Evolutionary conservation across 163 green algal genomes (phyloP), one percentile per base, ranked within the genome.

Genomic region (Scenedesmus sp.): DNA sequence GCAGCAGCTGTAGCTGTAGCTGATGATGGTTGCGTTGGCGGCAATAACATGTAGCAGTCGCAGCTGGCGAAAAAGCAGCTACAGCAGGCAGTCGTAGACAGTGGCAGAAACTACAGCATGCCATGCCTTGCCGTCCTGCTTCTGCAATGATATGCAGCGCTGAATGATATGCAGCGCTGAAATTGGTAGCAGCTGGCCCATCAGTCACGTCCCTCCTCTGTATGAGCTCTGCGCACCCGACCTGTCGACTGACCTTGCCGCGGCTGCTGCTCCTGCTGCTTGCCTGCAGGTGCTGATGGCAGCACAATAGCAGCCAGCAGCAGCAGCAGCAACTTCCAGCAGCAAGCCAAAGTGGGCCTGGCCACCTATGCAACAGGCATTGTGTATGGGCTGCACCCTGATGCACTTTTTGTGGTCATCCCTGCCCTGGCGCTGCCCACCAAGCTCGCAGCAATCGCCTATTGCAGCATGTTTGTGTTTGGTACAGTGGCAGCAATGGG

Each of bases 361-460:
- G 96, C 94, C 57, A 99, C 97, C 0, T 99, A 98, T 92, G 95
- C 94, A n/a, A 99, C 97, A 12, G 98, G 98, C 76, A 98, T 99
- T 84, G 96, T 99, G 64, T 99, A 99, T 90, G 98, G 98, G 7
- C 95, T 99, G 84, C 98, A 99, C 92, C 98, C 98, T 4, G 98
- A 99, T 88, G 97, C 98, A 0, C 95, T 99, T n/a, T 99, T 99
- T 86, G 96, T 99, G 12, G 97, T 99, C 74, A 95, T 99, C 10
- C 98, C 98, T 1, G 98, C 98, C 0, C 94, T 99, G 66, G 97
- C 98, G 13, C 94, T 99, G 60, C 97, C 98, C 74, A 98, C 97
- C 66, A 98, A 98, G 93, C 85, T 96, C n/a, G 98, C 97, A 13
- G 97, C 97, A 5, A 91, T 97, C 2, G 94, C 97, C 5, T 99